A percentile compares a stretch with the other conserved stretches of the same genome.
phyloP scores from a whole-genome alignment of 2,329 filamentous ascomycete genomes.

The Ophiostoma ips region DNA sequence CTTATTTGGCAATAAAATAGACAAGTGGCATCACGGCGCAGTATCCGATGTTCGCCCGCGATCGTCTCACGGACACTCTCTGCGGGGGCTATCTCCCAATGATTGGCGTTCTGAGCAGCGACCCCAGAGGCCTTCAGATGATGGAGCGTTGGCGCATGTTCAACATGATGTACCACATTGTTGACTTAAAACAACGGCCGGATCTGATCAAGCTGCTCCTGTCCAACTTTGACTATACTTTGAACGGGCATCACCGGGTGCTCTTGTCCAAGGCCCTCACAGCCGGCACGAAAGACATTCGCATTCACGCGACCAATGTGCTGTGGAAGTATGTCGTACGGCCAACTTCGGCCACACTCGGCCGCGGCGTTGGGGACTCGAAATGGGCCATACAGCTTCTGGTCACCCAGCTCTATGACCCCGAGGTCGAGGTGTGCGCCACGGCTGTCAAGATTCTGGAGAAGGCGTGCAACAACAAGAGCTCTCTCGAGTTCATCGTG shows the following conservation, averaged over 20 bases:
- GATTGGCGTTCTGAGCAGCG: constrained; percentile 73
- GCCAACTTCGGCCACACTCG: constrained; percentile 15
- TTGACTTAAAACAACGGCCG: constrained; percentile 79
- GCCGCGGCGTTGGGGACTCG: constrained; percentile 46
- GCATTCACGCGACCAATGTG: constrained; percentile 77
- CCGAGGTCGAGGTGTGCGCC: constrained; percentile 91
- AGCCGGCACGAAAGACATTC: constrained; percentile 77
- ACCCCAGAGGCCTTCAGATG: constrained; percentile 71
- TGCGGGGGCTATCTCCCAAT: constrained; percentile 91
- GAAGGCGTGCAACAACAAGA: constrained; percentile 87
- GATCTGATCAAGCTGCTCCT: constrained; percentile 83
- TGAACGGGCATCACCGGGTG: constrained; percentile 79
- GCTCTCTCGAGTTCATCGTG: constrained; percentile 87
- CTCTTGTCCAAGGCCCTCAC: constrained; percentile 90
- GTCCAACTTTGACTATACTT: constrained; percentile 80
- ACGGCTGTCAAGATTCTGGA: constrained; percentile 94
- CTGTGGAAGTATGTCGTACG: constrained; percentile 72
- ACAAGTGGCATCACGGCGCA: constrained; percentile 64
- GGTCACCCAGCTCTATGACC: constrained; percentile 97
- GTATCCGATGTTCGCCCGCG: constrained; percentile 75
- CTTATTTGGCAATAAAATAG: constrained; percentile 19
- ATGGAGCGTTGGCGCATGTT: constrained; percentile 95
- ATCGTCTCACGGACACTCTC: constrained; percentile 72
- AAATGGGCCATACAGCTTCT: constrained; percentile 94
- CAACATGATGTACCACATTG: constrained; percentile 99